Evolutionary conservation across 495 filamentous ascomycete genomes (phyloP).

Genomic region (Penicillium waksmanii): DNA sequence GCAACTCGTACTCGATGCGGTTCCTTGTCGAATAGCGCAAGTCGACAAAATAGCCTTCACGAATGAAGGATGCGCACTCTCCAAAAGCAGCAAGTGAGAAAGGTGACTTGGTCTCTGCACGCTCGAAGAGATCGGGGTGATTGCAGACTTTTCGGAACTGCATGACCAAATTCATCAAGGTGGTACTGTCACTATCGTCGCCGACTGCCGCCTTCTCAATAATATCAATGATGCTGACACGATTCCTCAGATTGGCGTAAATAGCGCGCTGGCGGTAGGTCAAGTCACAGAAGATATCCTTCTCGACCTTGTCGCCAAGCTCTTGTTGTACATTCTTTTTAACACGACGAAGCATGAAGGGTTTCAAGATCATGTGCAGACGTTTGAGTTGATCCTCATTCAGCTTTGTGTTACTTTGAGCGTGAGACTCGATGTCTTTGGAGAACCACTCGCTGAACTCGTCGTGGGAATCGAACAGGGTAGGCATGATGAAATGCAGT

Average conservation of each 20-base stretch:
- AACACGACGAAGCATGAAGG: constrained; percentile 98
- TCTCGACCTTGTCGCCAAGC: constrained; percentile 96
- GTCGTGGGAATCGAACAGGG: constrained; percentile 96
- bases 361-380: constrained; percentile 98
- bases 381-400: constrained; percentile 97
- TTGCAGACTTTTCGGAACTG: constrained; percentile 99
- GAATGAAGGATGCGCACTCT: constrained; percentile 91
- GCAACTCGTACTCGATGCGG: constrained; percentile 80
- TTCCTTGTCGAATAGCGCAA: constrained; percentile 88
- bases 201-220: constrained; percentile 96
- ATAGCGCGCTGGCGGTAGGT: constrained; percentile 97
- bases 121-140: constrained; percentile 95
- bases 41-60: constrained; percentile 79
- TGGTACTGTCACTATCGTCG: constrained; percentile 92
- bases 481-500: constrained; percentile 99
- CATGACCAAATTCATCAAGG: constrained; percentile 99
- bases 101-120: constrained; percentile 87
- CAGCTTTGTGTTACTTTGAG: constrained; percentile 96
- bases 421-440: constrained; percentile 98
- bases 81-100: constrained; percentile 83
- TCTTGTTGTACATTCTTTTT: constrained; percentile 99
- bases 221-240: constrained; percentile 97
- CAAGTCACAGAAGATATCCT: constrained; percentile 94
- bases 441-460: constrained; percentile 99
- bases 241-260: constrained; percentile 87